A percentile compares a stretch with the other conserved stretches of the same genome.
These are phyloP conservation scores for Aspergillus sp. DNA, from an alignment of 2,329 filamentous ascomycete genomes.

Conservation along the genomic window DNA sequence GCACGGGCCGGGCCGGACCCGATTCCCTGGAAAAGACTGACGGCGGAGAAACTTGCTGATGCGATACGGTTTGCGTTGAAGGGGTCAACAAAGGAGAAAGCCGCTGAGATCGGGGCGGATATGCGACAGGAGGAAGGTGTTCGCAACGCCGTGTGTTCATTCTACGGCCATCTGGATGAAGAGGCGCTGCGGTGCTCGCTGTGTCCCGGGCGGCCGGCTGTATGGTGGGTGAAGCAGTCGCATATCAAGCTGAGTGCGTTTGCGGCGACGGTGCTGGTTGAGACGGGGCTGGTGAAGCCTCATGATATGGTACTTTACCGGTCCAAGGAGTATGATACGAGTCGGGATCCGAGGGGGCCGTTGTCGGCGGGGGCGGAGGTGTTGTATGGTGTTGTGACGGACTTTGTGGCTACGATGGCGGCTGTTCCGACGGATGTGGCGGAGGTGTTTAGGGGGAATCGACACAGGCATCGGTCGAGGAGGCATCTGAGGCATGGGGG, in stretches of 20 bases:
- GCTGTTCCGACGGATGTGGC: conserved; percentile 62
- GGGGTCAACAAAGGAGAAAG: conserved; percentile 59
- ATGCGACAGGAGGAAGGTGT: conserved; percentile 67
- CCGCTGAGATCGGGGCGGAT: conserved; percentile 58
- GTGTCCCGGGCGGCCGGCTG: conserved; percentile 66
- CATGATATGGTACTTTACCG: conserved; percentile 71
- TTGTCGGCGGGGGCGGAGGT: conserved; percentile 75
- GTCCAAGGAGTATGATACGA: conserved; percentile 69
- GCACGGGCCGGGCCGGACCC: conserved; percentile 72
- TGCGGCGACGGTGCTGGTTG: conserved; percentile 68
- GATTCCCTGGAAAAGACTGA: conserved; percentile 68
- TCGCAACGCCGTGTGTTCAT: conserved; percentile 64
- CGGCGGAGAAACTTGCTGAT: conserved; percentile 63
- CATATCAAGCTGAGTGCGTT: conserved; percentile 69
- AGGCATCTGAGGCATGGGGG: background rate
- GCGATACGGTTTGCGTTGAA: conserved; percentile 63
- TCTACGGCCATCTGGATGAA: conserved; percentile 68
- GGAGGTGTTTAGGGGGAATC: conserved; percentile 9
- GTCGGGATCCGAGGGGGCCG: conserved; percentile 76
- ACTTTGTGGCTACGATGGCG: conserved; percentile 77
- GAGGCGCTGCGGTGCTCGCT: conserved; percentile 69
- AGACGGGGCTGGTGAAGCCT: conserved; percentile 64
- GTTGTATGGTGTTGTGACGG: conserved; percentile 77
- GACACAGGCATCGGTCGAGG: background rate
- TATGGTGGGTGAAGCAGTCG: conserved; percentile 72